Evolutionary conservation across 2,329 filamentous ascomycete species (phyloP).

Genomic region (Monosporascus sp.): DNA sequence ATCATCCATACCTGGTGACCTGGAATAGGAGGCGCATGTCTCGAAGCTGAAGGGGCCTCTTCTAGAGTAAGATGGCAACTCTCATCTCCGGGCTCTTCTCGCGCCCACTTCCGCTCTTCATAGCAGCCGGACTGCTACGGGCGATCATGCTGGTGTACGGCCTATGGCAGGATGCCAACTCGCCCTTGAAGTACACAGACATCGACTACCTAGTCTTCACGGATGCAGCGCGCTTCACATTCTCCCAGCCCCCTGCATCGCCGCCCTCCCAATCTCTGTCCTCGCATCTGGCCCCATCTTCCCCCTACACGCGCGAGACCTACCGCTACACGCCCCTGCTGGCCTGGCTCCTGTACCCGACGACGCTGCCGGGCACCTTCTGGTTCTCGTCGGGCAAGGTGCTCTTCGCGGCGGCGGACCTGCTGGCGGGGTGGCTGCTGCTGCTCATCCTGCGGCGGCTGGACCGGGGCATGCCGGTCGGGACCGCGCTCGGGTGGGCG

Average conservation of each 20-base stretch:
- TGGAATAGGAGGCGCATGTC: not conserved
- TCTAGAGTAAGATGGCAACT: slow-evolving; percentile 15
- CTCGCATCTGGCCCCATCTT: slow-evolving; percentile 63
- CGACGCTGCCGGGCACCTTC: slow-evolving; percentile 39
- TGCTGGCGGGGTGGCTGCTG: slow-evolving; percentile 69
- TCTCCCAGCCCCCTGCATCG: slow-evolving; percentile 5
- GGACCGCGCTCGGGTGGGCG: slow-evolving; percentile 67
- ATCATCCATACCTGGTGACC: not conserved
- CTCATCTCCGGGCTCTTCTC: slow-evolving; percentile 29
- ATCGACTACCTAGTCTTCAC: slow-evolving; percentile 99
- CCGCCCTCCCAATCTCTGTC: slow-evolving; percentile 79
- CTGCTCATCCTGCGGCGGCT: slow-evolving; percentile 34
- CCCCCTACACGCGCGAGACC: slow-evolving; percentile 85
- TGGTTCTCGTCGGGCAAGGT: slow-evolving; percentile 85
- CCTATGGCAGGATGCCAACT: slow-evolving; percentile 85
- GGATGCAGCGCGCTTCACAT: slow-evolving; percentile 72
- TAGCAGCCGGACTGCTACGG: slow-evolving; percentile 60
- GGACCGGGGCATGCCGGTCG: slow-evolving; percentile 38
- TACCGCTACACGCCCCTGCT: slow-evolving; percentile 96
- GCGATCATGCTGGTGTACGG: slow-evolving; percentile 76
- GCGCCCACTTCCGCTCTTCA: slow-evolving; percentile 46
- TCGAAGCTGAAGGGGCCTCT: not conserved
- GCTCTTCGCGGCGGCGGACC: slow-evolving; percentile 77
- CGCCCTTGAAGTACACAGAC: slow-evolving; percentile 94
- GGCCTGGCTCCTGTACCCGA: slow-evolving; percentile 85